Base-by-base conservation (phyloP, 768 basidiomycete species). In the Lactarius tabidus region DNA sequence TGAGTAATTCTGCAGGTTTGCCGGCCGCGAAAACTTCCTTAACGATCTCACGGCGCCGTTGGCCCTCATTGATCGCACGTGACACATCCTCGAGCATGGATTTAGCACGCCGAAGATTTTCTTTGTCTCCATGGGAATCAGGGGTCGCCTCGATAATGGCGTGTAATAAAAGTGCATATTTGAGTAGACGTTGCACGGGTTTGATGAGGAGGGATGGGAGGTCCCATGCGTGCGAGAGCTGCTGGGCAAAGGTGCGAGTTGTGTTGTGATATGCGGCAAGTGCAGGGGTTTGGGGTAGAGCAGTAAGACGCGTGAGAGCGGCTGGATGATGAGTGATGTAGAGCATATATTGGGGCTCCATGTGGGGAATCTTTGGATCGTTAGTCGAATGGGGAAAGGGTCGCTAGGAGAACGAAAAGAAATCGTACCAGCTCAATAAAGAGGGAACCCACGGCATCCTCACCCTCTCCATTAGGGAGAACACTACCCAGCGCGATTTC, bases 171-270 rank as follows among this genome's bases (percentile, higher is more conserved):
- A 98, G 83, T 0, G 92, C 86, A 72, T 99, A 99, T 74, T 98
- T 98, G 68, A 98, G 86, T 61, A 98, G 82, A 18, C 96, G 87
- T 72, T 98, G 97, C 4, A 99, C 93, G 38, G 97, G 97, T 76
- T 98, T 98, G 76, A 99, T 98, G 66, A 99, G 88, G 43, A 98
- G 84, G 0, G 93, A 94, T 6, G 92, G 82, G 31, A 99, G 85
- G 74, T 99, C 96, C 89, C 93, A 95, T 3, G 93, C 91, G 71
- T 93, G 88, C 0, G 92, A 90, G 15, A 90, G 81, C 28, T 84
- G 82, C 2, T 86, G 83, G 1, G 90, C 88, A 41, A 89, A 79
- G 14, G 78, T 80, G 64, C 84, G 83, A 20, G 89, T 90, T 39
- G 85, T 84, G 12, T 81, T 74, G 54, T 91, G 80, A 75, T 94